Evolutionary conservation across 768 basidiomycete species (phyloP), one percentile per base, ranked within the genome.

Genomic region (Artomyces pyxidatus): DNA sequence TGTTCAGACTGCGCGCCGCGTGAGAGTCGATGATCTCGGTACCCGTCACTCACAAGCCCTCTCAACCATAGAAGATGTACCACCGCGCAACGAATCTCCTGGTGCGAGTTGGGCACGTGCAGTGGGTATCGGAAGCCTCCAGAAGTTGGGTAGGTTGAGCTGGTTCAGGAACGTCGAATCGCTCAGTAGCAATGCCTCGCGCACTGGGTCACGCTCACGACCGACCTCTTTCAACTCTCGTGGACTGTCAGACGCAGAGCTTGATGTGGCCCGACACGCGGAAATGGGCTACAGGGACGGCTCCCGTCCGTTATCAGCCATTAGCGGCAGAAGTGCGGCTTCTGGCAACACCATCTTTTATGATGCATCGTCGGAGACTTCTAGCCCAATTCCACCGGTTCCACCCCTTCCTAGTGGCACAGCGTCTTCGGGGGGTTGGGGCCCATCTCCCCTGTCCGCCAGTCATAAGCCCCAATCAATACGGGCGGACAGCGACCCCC

Each of bases 341-440:
- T 58, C 55, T 22, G 81, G 76, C 4, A 72, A 67, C 26, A 83
- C 81, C 0, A 56, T 81, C 3, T 86, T 80, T 55, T 78, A 80
- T 52, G 83, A 85, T 57, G 83, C 84, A 0, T 49, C 63, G 3
- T 81, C 81, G 0, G 63, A 65, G 9, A 63, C 71, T 10, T 63
- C 56, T 2, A 77, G 78, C 2, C 73, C 77, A 19, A 63, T 53
- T 6, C 57, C 66, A 6, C 60, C 60, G 10, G 47, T 65, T 16
- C 71, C 74, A 41, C 70, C 71, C 8, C 74, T 29, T 54, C 50
- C 41, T 30, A 54, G 26, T n/a, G 46, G 42, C 42, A 49, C 37
- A 23, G 40, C 47, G n/a, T 50, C 37, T 3, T 47, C 38, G 3
- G 16, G 43, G n/a, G 28, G 12, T 44, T 3, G 11, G 17, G 53